A percentile compares a stretch with the other conserved stretches of the same genome.
Evolutionary conservation across 768 basidiomycete genomes (phyloP).

Genomic region (Amanita pseudoporphyria): DNA sequence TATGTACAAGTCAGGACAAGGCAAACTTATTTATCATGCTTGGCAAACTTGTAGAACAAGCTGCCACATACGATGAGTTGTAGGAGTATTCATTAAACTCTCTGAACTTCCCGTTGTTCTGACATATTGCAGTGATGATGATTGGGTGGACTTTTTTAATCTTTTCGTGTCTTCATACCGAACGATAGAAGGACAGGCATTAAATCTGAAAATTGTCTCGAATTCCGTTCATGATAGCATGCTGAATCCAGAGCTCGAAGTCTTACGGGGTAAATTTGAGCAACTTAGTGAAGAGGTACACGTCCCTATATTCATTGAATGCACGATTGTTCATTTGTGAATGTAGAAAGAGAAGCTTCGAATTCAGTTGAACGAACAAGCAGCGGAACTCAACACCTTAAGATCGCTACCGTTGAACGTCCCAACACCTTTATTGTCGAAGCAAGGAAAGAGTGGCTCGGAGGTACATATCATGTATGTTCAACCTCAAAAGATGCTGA

Average conservation of each 20-base stretch:
- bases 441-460: conserved; percentile 36
- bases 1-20: conserved; percentile 45
- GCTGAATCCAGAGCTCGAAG: conserved; percentile 53
- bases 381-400: conserved; percentile 60
- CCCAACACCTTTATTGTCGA: conserved; percentile 26
- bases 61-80: conserved; percentile 53
- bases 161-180: conserved; percentile 51
- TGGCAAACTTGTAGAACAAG: conserved; percentile 58
- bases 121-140: conserved; percentile 40
- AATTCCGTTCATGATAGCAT: conserved; percentile 27
- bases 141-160: conserved; percentile 55
- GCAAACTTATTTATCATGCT: conserved; percentile 47
- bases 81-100: conserved; percentile 21
- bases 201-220: conserved; percentile 40
- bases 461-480: conserved; percentile 33
- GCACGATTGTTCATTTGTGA: not conserved
- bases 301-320: not conserved
- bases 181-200: conserved; percentile 53
- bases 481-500: not conserved
- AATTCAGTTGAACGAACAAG: conserved; percentile 47
- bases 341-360: conserved; percentile 25
- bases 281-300: conserved; percentile 57
- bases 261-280: conserved; percentile 49
- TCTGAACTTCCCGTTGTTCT: conserved; percentile 2
- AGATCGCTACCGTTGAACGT: conserved; percentile 38